A percentile compares a stretch with the other conserved stretches of the same genome.
phyloP scores from a whole-genome alignment of 2,329 filamentous ascomycete genomes.

The Talaromyces sp. region DNA sequence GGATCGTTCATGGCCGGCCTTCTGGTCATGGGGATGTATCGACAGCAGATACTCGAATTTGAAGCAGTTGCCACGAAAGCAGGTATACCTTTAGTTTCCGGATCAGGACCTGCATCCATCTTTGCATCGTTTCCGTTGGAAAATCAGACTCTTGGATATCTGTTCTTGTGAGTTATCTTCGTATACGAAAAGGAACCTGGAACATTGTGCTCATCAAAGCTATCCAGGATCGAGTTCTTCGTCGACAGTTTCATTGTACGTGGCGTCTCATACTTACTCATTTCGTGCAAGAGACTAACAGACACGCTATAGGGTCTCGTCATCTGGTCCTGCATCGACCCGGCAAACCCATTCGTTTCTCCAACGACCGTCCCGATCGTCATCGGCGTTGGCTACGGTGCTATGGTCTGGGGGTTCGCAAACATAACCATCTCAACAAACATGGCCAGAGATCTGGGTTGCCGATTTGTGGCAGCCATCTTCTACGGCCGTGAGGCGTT shows the following conservation, averaged over 20 bases:
- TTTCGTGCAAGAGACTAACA: neutral
- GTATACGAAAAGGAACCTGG: neutral
- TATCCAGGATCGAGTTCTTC: constrained; percentile 49
- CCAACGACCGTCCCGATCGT: constrained; percentile 45
- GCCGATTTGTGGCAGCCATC: constrained; percentile 53
- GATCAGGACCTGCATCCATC: constrained; percentile 49
- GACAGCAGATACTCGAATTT: constrained; percentile 43
- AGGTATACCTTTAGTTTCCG: constrained; percentile 36
- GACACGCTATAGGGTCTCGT: constrained; percentile 37
- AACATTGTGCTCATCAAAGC: neutral
- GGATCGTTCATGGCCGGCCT: constrained; percentile 52
- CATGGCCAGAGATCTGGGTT: constrained; percentile 53
- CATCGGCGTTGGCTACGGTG: constrained; percentile 51
- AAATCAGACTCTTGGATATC: constrained; percentile 49
- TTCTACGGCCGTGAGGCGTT: constrained; percentile 51
- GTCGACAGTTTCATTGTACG: constrained; percentile 50
- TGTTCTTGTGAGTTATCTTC: constrained; percentile 39
- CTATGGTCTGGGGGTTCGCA: constrained; percentile 54
- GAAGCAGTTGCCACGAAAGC: constrained; percentile 33
- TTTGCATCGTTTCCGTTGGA: constrained; percentile 49
- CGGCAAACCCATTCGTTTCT: constrained; percentile 52
- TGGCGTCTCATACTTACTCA: neutral
- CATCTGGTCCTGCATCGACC: constrained; percentile 54
- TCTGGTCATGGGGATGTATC: constrained; percentile 52
- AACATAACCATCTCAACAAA: constrained; percentile 52